A percentile compares a stretch with the other conserved stretches of the same genome.
phyloP scores from a whole-genome alignment of 2,329 filamentous ascomycete species.

The Madurella fahalii region DNA sequence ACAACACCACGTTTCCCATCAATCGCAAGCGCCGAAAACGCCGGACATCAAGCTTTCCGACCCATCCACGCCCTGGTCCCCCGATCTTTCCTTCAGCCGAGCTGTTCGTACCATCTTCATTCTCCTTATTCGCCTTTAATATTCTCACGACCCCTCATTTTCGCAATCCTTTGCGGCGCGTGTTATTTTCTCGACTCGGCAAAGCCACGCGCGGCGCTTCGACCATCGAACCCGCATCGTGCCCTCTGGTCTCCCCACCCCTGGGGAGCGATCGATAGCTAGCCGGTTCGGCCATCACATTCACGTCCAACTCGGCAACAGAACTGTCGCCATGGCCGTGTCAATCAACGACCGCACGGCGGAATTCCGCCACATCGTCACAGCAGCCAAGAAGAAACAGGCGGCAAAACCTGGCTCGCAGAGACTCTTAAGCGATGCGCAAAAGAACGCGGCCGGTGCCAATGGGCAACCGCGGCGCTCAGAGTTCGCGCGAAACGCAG shows the following conservation, averaged over 20 bases:
- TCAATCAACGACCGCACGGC: conserved; percentile 95
- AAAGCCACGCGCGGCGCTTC: not conserved
- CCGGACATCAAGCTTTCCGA: conserved; percentile 8
- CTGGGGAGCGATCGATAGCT: too few species aligned
- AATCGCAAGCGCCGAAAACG: conserved; percentile 8
- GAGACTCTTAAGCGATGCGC: conserved; percentile 69
- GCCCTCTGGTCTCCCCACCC: not conserved
- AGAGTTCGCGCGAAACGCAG: conserved; percentile 88
- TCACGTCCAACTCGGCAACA: not conserved
- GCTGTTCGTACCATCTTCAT: not conserved
- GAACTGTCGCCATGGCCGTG: conserved; percentile 50
- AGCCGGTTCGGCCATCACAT: not conserved
- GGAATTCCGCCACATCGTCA: conserved; percentile 90
- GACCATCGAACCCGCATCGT: not conserved
- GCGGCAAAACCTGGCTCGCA: conserved; percentile 74
- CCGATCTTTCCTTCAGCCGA: not conserved
- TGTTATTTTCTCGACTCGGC: not conserved
- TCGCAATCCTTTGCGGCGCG: not conserved
- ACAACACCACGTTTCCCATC: conserved; percentile 26
- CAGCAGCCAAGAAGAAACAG: conserved; percentile 77
- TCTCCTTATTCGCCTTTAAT: not conserved
- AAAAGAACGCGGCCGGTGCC: conserved; percentile 61
- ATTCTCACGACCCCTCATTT: not conserved
- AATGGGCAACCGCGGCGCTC: conserved; percentile 60
- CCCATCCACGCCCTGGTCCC: not conserved